Evolutionary conservation across 1,139 yeast species (phyloP), one percentile per base, ranked within the genome.

Genomic region (Lodderomyces elongisporus): DNA sequence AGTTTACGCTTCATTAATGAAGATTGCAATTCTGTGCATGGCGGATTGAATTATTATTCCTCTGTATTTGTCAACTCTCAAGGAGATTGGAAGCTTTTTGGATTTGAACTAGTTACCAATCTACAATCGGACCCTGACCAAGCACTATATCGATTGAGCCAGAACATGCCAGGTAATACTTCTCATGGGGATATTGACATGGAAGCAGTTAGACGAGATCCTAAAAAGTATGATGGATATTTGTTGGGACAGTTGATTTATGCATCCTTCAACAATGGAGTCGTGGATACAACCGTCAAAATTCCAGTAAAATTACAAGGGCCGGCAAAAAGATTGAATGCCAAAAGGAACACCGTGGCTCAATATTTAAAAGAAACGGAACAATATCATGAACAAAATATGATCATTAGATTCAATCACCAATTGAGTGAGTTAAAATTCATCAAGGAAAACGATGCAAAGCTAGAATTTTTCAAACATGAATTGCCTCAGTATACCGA

Each of bases 41-140:
- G 89, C 2, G 77, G 78, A 39, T 48, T 88, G 25, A 67, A 74
- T 41, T 36, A 52, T 9, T 47, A 61, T 18, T 67, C 72, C 27
- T 73, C 85, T 0, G 68, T 89, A 1, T 87, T 60, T 54, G 77
- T 85, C 10, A 82, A 74, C 36, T 43, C 42, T 10, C 71, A 67
- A 15, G 95, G 96, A 6, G 95, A 85, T 48, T 85, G 95, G 93
- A 82, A 79, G 39, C 54, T 89, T 17, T 84, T 85, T 43, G 96
- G 96, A 1, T 76, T 88, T 47, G 97, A 89, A 53, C 56, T 84
- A 4, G 66, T 83, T 36, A 70, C 82, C 2, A 75, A 69, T 41
- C 48, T 67, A 36, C 60, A 59, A 16, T 58, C 70, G 1, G 81
- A 76, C 38, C 70, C 74, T 3, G 74, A 74, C 36, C 72, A 65